Percentiles rank a stretch among this genome's conserved stretches.
These are phyloP conservation scores for Geotrichum candidum DNA, from an alignment of 1,139 yeast species.

Conservation along the genomic window DNA sequence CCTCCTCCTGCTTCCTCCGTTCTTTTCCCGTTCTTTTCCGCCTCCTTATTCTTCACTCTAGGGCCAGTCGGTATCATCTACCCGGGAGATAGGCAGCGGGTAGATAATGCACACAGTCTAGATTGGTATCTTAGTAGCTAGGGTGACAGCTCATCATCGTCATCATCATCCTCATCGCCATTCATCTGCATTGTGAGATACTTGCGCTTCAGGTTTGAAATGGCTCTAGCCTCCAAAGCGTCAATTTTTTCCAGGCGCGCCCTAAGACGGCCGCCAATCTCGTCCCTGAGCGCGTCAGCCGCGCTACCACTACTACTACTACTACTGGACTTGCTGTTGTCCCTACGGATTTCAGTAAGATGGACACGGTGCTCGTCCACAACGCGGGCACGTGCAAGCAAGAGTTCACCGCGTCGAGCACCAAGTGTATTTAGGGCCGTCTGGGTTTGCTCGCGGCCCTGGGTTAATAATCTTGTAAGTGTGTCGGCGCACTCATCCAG, in stretches of 20 bases:
- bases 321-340: neutral
- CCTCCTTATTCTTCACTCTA: too few species aligned
- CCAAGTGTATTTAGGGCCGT: neutral
- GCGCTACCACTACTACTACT: neutral
- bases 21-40: too few species aligned
- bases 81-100: neutral
- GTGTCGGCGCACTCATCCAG: neutral
- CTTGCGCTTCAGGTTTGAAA: conserved; percentile 4
- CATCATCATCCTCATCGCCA: neutral
- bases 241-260: conserved; percentile 6
- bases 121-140: neutral
- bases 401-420: neutral
- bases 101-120: too few species aligned
- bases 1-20: too few species aligned
- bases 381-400: neutral
- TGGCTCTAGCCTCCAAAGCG: conserved; percentile 8
- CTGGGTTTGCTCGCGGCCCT: neutral
- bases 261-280: neutral
- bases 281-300: neutral
- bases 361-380: neutral
- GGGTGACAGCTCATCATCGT: neutral
- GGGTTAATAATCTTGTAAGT: neutral
- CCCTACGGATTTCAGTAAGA: neutral
- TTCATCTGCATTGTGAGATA: conserved; percentile 8
- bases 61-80: neutral